Conservation (phyloP, 2,329 filamentous ascomycete species). For the Fusarium poae region DNA sequence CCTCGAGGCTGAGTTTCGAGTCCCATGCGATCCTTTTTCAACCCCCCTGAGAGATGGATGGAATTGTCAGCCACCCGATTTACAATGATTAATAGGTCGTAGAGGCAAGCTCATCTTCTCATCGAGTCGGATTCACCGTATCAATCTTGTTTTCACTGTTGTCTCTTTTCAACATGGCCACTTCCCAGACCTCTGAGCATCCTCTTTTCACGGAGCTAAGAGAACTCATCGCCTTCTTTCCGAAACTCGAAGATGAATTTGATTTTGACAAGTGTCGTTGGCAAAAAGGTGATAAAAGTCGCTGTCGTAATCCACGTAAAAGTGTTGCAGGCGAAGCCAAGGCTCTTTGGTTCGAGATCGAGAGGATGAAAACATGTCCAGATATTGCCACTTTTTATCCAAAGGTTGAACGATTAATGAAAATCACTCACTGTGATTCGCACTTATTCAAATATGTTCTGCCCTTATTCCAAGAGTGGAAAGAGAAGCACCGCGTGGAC, state of each 20-base stretch:
- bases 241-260: background rate
- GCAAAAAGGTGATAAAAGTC: accelerated
- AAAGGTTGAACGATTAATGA: background rate
- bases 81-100: constrained; percentile 9
- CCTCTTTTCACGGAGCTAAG: constrained; percentile 6
- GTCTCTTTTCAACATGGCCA: constrained; percentile 7
- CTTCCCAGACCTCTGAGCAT: background rate
- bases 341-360: background rate
- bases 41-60: background rate
- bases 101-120: background rate
- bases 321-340: background rate
- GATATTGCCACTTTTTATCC: background rate
- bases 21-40: constrained; percentile 7
- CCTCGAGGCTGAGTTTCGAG: constrained; percentile 12
- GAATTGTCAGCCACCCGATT: constrained; percentile 4
- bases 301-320: background rate
- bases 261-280: background rate
- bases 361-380: background rate
- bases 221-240: constrained; percentile 6
- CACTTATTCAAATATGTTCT: accelerated
- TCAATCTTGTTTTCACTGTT: background rate
- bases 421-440: background rate
- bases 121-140: background rate
- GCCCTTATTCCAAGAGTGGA: constrained; percentile 7
- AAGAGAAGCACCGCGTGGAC: background rate